phyloP scores from a whole-genome alignment of 2,329 filamentous ascomycete species.

The Sporothrix phasma region DNA sequence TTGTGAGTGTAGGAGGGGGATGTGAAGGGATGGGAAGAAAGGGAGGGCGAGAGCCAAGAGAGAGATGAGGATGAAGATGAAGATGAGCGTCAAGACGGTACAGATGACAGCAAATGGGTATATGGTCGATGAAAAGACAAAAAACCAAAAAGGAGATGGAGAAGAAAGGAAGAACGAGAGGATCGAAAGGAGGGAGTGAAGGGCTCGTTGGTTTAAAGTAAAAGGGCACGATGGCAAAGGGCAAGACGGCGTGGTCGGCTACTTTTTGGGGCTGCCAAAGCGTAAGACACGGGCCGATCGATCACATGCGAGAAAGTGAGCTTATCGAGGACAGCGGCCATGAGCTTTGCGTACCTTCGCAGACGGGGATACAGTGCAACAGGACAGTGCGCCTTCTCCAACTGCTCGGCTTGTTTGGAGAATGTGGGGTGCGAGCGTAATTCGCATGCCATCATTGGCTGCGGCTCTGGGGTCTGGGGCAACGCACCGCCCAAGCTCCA shows the following conservation, averaged over 20 bases:
- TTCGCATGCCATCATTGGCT: constrained; percentile 13
- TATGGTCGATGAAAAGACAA: neutral
- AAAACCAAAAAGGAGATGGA: neutral
- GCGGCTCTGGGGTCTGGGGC: neutral
- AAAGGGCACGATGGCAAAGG: neutral
- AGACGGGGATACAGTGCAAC: constrained; percentile 3
- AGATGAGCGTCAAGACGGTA: too few relatives aligned
- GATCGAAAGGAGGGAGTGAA: neutral
- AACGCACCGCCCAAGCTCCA: neutral
- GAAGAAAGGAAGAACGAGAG: neutral
- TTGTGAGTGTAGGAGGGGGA: constrained; percentile 33
- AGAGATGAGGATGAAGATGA: constrained; percentile 19
- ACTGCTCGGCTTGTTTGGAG: neutral
- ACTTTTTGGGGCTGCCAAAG: neutral
- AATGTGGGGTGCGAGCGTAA: constrained; percentile 10
- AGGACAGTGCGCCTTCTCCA: neutral
- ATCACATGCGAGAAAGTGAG: constrained; percentile 9
- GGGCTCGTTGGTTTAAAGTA: neutral
- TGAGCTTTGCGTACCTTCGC: neutral
- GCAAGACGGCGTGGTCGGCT: constrained; percentile 8
- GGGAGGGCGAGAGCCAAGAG: neutral
- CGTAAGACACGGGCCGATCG: neutral
- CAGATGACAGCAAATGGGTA: neutral
- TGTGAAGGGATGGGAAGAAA: neutral
- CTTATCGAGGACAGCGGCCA: neutral